phyloP scores from a whole-genome alignment of 2,329 filamentous ascomycete species.

The Peltaster fructicola region DNA sequence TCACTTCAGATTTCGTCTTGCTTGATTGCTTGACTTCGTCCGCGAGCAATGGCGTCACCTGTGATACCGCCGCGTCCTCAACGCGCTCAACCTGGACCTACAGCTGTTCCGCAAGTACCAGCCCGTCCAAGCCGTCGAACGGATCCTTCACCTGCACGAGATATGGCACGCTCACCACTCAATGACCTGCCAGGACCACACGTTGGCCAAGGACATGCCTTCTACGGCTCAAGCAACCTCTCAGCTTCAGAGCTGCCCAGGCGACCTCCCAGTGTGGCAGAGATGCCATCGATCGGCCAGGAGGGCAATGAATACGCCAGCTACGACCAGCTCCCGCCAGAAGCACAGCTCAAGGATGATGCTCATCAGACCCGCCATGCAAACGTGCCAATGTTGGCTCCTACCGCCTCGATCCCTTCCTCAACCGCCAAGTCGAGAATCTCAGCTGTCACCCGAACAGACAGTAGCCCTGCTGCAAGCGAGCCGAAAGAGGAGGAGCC shows the following conservation, averaged over 20 bases:
- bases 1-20: constrained; percentile 1
- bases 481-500: constrained; percentile 39
- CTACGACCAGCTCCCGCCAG: constrained; percentile 26
- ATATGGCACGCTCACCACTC: constrained; percentile 68
- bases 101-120: constrained; percentile 49
- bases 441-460: constrained; percentile 69
- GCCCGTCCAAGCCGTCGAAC: constrained; percentile 59
- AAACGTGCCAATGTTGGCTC: constrained; percentile 74
- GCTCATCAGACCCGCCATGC: constrained; percentile 41
- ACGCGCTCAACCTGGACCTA: constrained; percentile 30
- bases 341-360: constrained; percentile 17
- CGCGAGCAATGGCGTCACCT: constrained; percentile 32
- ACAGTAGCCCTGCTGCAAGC: constrained; percentile 73
- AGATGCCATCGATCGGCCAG: constrained; percentile 67
- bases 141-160: constrained; percentile 62
- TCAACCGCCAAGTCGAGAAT: constrained; percentile 72
- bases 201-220: too few species aligned
- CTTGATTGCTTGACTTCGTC: constrained; percentile 4
- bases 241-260: constrained; percentile 27
- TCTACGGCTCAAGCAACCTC: constrained; percentile 17
- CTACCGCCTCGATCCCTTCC: constrained; percentile 67
- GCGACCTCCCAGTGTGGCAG: constrained; percentile 56
- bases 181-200: constrained; percentile 52
- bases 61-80: constrained; percentile 45
- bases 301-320: constrained; percentile 80